phyloP scores from a whole-genome alignment of 2,329 filamentous ascomycete species.

The Passalora sequoiae region DNA sequence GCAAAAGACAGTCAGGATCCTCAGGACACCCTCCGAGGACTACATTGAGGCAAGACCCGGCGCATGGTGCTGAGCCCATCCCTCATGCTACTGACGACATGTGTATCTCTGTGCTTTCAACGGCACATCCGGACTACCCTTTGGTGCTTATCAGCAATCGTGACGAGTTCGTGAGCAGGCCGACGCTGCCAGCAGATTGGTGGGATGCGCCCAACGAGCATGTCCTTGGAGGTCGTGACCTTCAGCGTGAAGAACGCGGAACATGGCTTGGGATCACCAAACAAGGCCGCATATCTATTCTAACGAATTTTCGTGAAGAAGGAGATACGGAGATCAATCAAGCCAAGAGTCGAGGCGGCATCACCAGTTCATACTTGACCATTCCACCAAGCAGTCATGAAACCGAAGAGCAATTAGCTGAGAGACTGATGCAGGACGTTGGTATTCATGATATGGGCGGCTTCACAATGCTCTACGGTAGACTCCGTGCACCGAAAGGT shows the following conservation, averaged over 20 bases:
- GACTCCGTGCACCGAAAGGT: conserved; percentile 32
- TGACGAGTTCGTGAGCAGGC: conserved; percentile 58
- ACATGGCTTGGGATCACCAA: conserved; percentile 62
- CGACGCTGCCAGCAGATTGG: conserved; percentile 55
- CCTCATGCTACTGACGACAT: too few relatives aligned
- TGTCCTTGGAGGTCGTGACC: conserved; percentile 58
- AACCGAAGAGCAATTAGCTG: conserved; percentile 49
- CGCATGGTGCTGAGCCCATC: too few relatives aligned
- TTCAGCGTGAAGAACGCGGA: conserved; percentile 55
- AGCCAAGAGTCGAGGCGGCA: conserved; percentile 52
- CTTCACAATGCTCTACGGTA: conserved; percentile 58
- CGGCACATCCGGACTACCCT: conserved; percentile 46
- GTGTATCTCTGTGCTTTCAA: conserved; percentile 48
- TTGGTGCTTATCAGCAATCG: conserved; percentile 49
- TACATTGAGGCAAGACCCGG: too few relatives aligned
- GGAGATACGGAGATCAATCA: conserved; percentile 36
- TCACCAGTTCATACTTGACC: conserved; percentile 57
- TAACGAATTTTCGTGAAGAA: conserved; percentile 60
- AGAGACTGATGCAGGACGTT: conserved; percentile 50
- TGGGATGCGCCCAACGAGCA: conserved; percentile 53
- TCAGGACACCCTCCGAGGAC: too few relatives aligned
- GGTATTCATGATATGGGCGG: conserved; percentile 56
- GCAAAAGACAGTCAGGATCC: too few relatives aligned
- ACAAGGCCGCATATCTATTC: conserved; percentile 56
- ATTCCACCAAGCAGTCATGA: conserved; percentile 38